Percentiles rank a stretch among this genome's conserved stretches.
phyloP scores from a whole-genome alignment of 2,329 filamentous ascomycete species.

The Monosporascus sp. region DNA sequence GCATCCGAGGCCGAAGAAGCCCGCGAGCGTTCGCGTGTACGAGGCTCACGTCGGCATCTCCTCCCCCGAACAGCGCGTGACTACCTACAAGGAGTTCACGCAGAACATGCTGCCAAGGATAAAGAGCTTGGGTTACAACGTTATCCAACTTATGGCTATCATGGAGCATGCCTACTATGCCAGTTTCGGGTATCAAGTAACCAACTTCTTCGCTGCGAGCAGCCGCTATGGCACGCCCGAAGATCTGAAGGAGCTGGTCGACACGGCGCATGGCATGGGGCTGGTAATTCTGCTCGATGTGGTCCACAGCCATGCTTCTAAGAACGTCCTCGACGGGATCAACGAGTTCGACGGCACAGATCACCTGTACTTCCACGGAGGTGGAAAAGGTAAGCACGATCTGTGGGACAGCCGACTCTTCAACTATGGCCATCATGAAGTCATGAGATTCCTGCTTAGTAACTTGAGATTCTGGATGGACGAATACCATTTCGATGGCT shows the following conservation, averaged over 20 bases:
- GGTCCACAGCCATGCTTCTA: conserved; percentile 95
- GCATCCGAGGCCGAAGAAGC: conserved; percentile 75
- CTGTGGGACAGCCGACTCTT: conserved; percentile 96
- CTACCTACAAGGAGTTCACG: conserved; percentile 97
- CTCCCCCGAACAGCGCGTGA: conserved; percentile 78
- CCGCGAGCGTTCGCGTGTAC: conserved; percentile 82
- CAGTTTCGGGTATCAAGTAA: conserved; percentile 97
- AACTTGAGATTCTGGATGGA: conserved; percentile 99
- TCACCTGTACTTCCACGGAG: conserved; percentile 91
- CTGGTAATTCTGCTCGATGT: conserved; percentile 90
- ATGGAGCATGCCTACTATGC: conserved; percentile 99
- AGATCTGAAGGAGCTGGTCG: conserved; percentile 92
- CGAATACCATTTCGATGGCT: conserved; percentile 93
- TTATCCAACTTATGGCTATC: conserved; percentile 96
- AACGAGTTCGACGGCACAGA: conserved; percentile 96
- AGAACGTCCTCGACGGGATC: conserved; percentile 91
- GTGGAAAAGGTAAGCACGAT: conserved; percentile 78
- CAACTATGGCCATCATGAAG: conserved; percentile 94
- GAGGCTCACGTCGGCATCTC: conserved; percentile 99
- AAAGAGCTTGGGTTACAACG: conserved; percentile 86
- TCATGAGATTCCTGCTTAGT: conserved; percentile 89
- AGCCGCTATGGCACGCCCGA: conserved; percentile 92
- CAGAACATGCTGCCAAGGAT: conserved; percentile 87
- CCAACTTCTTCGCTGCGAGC: conserved; percentile 97
- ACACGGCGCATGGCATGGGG: conserved; percentile 87